Evolutionary conservation across 1,139 yeast genomes (phyloP), one percentile per base, ranked within the genome.

Genomic region (Wickerhamomyces sp.): DNA sequence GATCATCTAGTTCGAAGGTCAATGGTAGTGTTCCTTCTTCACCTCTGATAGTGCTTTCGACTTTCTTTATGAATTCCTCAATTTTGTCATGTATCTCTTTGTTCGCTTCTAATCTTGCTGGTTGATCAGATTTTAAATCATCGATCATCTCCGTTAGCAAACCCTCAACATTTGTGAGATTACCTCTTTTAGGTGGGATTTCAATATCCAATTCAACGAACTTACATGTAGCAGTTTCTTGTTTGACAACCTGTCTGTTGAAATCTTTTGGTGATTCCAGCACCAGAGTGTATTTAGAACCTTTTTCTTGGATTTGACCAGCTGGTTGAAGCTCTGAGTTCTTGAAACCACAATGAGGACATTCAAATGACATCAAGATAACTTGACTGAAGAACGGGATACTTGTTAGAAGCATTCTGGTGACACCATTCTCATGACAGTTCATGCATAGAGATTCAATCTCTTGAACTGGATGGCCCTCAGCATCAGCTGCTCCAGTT

Each of bases 311-410:
- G 42, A 86, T 83, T 44, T 76, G 77, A 7, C 95, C 83, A 12
- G 98, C 99, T 17, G 97, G 85, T 67, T 94, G 98, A 51, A 94
- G 78, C 64, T 94, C 98, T 36, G 89, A 78, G 68, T 89, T 92
- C 61, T 83, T 85, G 58, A 88, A 78, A 1, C 88, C 86, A 69
- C 99, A 94, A 62, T 90, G 96, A 31, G 95, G 92, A 65, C 99
- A 94, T 50, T 81, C 86, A 62, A 94, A 94, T 2, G 97, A 90
- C 96, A 92, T 92, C 46, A 94, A 63, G 42, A 94, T 87, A 44
- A 94, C 79, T 62, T 94, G 97, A 52, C 92, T 72, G 67, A 94
- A 94, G 56, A 70, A 89, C 12, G 99, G 99, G 52, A 94, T 94
- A 45, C 80, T 72, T 14, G 99, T 92, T 56, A 94, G 70, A 39